These are phyloP conservation scores for Ambrosia hybrid DNA, from an alignment of 140 eudicot species.

Conservation along the genomic window DNA sequence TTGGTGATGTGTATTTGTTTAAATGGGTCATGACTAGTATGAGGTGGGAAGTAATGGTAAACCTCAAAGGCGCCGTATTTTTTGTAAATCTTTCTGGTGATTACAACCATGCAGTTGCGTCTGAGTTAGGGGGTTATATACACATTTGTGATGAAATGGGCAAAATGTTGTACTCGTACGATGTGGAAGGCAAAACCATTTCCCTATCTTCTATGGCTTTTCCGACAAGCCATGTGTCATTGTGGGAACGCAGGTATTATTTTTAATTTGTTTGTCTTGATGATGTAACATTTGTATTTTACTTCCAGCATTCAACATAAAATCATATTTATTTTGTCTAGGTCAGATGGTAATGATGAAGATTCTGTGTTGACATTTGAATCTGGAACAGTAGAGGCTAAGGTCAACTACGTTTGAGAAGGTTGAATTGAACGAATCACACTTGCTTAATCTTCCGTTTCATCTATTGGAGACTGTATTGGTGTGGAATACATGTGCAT, in stretches of 20 bases:
- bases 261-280: background rate
- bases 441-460: background rate
- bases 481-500: background rate
- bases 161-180: slow-evolving; percentile 1
- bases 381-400: background rate
- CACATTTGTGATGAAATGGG: background rate
- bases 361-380: background rate
- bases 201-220: slow-evolving; percentile 7
- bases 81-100: background rate
- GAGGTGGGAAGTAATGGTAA: slow-evolving; percentile 14
- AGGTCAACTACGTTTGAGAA: background rate
- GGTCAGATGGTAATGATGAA: background rate
- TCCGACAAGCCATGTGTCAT: slow-evolving; percentile 11
- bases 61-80: background rate
- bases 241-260: slow-evolving; percentile 17
- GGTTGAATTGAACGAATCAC: background rate
- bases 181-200: slow-evolving; percentile 23
- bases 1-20: background rate
- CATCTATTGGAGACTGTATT: background rate
- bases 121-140: slow-evolving; percentile 13
- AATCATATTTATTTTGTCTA: background rate
- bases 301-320: background rate
- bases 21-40: slow-evolving; percentile 10
- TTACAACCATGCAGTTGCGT: background rate
- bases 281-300: background rate